Evolutionary conservation across 805 yeast species (phyloP), one percentile per base, ranked within the genome.

Genomic region (Sungouiella blattae): DNA sequence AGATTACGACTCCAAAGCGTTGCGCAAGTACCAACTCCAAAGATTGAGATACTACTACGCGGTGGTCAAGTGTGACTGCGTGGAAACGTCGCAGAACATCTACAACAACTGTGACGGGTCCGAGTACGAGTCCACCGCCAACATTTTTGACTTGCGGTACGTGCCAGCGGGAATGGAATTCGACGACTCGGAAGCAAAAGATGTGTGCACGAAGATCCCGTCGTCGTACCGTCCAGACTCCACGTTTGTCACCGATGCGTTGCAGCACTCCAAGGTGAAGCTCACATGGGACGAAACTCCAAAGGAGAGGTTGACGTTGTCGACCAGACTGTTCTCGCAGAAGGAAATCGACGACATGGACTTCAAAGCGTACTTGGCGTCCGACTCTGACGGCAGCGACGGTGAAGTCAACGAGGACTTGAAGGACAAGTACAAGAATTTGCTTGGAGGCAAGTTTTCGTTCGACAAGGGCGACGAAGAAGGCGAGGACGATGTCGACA

Each of bases 251-350:
- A 93, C 98, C 3, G 97, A 87, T 62, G 98, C 98, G 0, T 70
- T 93, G 40, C 96, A 93, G 57, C 96, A 88, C 55, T 89, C 98
- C 11, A 93, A 89, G 53, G 98, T 93, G 32, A 89, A 87, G 58
- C 71, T 93, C 47, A 89, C 98, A 0, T 93, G 98, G 98, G 98
- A 93, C 60, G 98, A 91, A 64, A 94, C 98, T 0, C 98, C 98
- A 5, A 82, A 80, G 39, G 97, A 88, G 52, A 77, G 98, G 53
- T 59, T 78, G 12, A 78, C 83, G 39, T 58, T 89, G 35, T 75
- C 96, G 1, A 73, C 83, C 11, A 80, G 83, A 47, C 87, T 88
- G 5, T 91, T 93, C 58, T 78, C 87, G 32, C 93, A 85, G 56
- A 80, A 84, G 55, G 98, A 93, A 57, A 70, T 87, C 31, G 93